phyloP scores from a whole-genome alignment of 164 flowering plant genomes.

The Vitis rupestris region DNA sequence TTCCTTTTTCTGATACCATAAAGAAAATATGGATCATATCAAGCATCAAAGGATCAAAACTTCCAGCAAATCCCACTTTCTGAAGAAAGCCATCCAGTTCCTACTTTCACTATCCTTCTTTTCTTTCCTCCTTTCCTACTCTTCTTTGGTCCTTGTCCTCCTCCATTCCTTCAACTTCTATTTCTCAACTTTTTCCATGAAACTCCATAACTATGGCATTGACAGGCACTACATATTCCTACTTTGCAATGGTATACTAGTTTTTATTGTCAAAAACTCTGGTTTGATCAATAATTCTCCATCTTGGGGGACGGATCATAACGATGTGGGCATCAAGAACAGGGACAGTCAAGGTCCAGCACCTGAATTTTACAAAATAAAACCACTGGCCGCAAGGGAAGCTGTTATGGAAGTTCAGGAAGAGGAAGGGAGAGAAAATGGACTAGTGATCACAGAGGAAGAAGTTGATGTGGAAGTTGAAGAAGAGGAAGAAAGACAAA shows the following conservation, averaged over 20 bases:
- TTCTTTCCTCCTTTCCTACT: conserved; percentile 22
- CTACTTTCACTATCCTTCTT: conserved; percentile 24
- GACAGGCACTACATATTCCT: conserved; percentile 60
- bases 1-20: too few relatives aligned
- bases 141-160: conserved; percentile 11
- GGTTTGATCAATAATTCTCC: conserved; percentile 16
- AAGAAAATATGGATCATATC: conserved; percentile 6
- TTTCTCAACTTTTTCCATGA: conserved; percentile 12
- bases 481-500: conserved; percentile 13
- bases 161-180: conserved; percentile 5
- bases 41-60: conserved; percentile 10
- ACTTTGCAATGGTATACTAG: conserved; percentile 56
- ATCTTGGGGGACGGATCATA: not conserved
- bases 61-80: conserved; percentile 1
- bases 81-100: conserved; percentile 15
- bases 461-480: conserved; percentile 7
- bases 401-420: conserved; percentile 13
- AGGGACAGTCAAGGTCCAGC: not conserved
- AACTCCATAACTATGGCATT: conserved; percentile 13
- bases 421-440: conserved; percentile 1
- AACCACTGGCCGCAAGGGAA: not conserved
- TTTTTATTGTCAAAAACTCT: conserved; percentile 36
- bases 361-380: not conserved
- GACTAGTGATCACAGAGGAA: not conserved
- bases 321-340: not conserved